These are phyloP conservation scores for Rhododendron ovatum DNA, from an alignment of 148 eudicot species.

Conservation along the genomic window DNA sequence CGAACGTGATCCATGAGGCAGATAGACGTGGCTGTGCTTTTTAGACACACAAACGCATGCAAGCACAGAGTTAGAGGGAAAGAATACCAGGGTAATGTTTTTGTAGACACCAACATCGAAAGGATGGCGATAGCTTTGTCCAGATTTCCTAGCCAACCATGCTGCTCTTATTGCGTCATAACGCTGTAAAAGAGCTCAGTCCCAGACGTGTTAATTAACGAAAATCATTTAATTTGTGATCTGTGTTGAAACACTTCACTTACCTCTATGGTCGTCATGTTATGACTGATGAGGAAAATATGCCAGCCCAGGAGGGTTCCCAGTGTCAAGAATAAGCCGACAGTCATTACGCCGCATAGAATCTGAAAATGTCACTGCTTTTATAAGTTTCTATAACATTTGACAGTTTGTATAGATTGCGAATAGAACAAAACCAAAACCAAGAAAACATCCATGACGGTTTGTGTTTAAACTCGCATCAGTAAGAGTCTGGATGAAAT, in stretches of 20 bases:
- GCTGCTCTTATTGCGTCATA: constrained; percentile 48
- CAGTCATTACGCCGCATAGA: constrained; percentile 23
- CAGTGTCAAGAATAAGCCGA: constrained; percentile 38
- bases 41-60: background rate
- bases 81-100: constrained; percentile 46
- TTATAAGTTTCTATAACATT: constrained; percentile 1
- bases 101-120: constrained; percentile 58
- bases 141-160: constrained; percentile 66
- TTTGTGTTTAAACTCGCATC: too few species aligned
- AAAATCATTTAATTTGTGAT: background rate
- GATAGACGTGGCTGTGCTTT: background rate
- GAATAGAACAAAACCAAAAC: background rate
- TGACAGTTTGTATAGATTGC: background rate
- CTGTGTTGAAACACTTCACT: constrained; percentile 1
- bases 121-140: constrained; percentile 54
- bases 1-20: background rate
- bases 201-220: background rate
- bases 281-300: constrained; percentile 48
- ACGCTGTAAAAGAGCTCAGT: constrained; percentile 28
- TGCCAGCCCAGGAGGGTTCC: constrained; percentile 59
- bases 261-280: constrained; percentile 78
- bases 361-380: constrained; percentile 33
- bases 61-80: constrained; percentile 5
- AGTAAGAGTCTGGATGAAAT: background rate
- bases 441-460: background rate